phyloP scores from a whole-genome alignment of 176 grass and related monocot species.

The Oropetium thomaeum region DNA sequence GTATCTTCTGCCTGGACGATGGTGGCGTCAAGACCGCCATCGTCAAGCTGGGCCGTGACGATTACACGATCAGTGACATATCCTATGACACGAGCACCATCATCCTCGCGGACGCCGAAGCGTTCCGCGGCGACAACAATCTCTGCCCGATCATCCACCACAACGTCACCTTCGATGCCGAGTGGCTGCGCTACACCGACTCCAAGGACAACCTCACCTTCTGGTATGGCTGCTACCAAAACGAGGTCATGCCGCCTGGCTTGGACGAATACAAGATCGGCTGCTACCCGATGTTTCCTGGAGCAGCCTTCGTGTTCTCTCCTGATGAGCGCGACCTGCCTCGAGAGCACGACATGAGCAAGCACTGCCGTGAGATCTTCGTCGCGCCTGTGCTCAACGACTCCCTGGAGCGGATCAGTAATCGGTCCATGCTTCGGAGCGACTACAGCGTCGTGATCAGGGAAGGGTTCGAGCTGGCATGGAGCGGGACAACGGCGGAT shows the following conservation, averaged over 20 bases:
- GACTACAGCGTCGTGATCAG: not conserved
- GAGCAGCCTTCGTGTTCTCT: not conserved
- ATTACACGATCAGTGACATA: slow-evolving; percentile 13
- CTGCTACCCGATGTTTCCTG: rapidly evolving
- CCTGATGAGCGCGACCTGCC: rapidly evolving
- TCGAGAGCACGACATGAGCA: rapidly evolving
- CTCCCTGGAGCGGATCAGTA: rapidly evolving
- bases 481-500: not conserved
- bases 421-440: rapidly evolving
- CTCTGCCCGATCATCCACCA: not conserved
- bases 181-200: not conserved
- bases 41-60: not conserved
- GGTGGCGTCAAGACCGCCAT: rapidly evolving
- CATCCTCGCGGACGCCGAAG: not conserved
- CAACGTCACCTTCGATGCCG: not conserved
- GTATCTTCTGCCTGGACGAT: not conserved
- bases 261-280: not conserved
- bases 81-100: not conserved
- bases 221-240: not conserved
- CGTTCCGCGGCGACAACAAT: rapidly evolving
- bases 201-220: not conserved
- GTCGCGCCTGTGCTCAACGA: not conserved
- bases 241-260: rapidly evolving
- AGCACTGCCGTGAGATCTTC: rapidly evolving
- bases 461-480: slow-evolving; percentile 23